Evolutionary conservation across 345 rosid genomes (phyloP).

Genomic region (Rhizophora mangle): DNA sequence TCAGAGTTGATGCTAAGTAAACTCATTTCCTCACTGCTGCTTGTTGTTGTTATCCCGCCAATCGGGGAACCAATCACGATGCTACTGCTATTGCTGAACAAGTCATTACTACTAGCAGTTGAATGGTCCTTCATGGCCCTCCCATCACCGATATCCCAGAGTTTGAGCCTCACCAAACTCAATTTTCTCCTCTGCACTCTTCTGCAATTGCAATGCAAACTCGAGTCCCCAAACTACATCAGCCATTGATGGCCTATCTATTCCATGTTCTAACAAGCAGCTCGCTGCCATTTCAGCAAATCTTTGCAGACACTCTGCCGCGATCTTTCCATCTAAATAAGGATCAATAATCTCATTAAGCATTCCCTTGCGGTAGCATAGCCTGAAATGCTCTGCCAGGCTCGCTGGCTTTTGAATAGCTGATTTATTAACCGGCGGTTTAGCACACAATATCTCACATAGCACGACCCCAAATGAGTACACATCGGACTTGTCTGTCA

Average conservation of each 20-base stretch:
- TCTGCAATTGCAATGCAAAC: slow-evolving; percentile 28
- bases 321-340: slow-evolving; percentile 1
- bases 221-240: slow-evolving; percentile 19
- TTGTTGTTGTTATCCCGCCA: not conserved
- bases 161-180: not conserved
- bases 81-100: not conserved
- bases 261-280: slow-evolving; percentile 21
- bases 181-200: slow-evolving; percentile 6
- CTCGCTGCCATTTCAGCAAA: slow-evolving; percentile 17
- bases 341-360: slow-evolving; percentile 26
- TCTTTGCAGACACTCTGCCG: slow-evolving; percentile 11
- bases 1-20: not conserved
- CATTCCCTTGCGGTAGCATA: slow-evolving; percentile 9
- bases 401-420: slow-evolving; percentile 2
- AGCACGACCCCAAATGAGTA: slow-evolving; percentile 37
- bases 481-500: slow-evolving; percentile 36
- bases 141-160: not conserved
- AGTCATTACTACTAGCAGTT: not conserved
- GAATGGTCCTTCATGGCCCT: not conserved
- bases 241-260: slow-evolving; percentile 25
- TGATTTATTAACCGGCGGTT: slow-evolving; percentile 9
- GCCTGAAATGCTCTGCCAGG: slow-evolving; percentile 17
- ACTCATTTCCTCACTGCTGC: not conserved
- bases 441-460: slow-evolving; percentile 23
- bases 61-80: not conserved